phyloP scores from a whole-genome alignment of 2,329 filamentous ascomycete genomes.

The Penicillium frequentans region DNA sequence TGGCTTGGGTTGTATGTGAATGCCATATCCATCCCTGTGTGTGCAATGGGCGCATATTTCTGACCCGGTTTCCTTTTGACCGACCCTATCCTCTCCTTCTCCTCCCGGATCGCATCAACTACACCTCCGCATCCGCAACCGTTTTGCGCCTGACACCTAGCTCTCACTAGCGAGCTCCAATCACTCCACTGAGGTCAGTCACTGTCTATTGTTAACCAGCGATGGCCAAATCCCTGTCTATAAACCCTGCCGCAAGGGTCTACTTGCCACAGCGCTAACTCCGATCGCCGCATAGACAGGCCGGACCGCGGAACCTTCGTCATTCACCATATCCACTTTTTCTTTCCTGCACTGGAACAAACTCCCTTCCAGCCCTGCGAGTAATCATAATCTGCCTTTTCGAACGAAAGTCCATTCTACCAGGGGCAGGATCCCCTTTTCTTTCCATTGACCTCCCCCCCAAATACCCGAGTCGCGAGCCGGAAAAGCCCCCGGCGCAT shows the following conservation, averaged over 20 bases:
- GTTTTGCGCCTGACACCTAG: slow-evolving; percentile 9
- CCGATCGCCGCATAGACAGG: slow-evolving; percentile 15
- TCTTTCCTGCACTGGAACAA: slow-evolving; percentile 7
- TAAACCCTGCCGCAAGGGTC: neutral
- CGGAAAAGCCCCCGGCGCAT: slow-evolving; percentile 9
- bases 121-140: slow-evolving; percentile 1
- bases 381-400: slow-evolving; percentile 15
- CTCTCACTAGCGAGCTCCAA: neutral
- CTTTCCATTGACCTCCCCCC: neutral
- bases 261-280: slow-evolving; percentile 13
- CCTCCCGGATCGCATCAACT: slow-evolving; percentile 6
- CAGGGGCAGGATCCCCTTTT: slow-evolving; percentile 17
- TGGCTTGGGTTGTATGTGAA: neutral
- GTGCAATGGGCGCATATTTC: slow-evolving; percentile 14
- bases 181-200: neutral
- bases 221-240: neutral
- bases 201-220: neutral
- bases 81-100: slow-evolving; percentile 14
- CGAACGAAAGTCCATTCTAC: neutral
- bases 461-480: neutral
- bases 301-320: slow-evolving; percentile 17
- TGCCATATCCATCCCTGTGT: neutral
- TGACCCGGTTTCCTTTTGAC: slow-evolving; percentile 11
- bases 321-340: slow-evolving; percentile 17
- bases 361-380: slow-evolving; percentile 4